Base-by-base conservation (phyloP, 768 basidiomycete genomes). In the Asterophora lycoperdoides region DNA sequence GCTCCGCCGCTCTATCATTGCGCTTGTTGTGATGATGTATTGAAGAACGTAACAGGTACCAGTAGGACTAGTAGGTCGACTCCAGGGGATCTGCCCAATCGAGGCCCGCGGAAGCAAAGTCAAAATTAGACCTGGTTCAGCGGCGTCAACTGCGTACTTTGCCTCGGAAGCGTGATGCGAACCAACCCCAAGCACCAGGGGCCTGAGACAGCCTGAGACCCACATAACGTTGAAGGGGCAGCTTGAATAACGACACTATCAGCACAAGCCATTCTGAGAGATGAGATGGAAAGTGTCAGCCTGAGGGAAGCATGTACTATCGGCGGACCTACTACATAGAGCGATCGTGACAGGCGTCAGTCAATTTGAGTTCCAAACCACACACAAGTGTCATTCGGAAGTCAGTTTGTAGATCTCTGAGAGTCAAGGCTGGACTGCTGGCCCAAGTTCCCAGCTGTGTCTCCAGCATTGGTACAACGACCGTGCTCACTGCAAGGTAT, bases 271-370 rank as follows among this genome's bases (percentile, higher is more conserved):
- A 35, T 41, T 44, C 17, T 43, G 39, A 34, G 53, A 53, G 53
- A 55, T 33, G 48, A 52, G 56, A 57, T 55, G 53, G 53, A 57
- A 57, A 42, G 11, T 48, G 40, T 49, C 44, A 51, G n/a, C n/a
- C n/a, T n/a, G n/a, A 6, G 17, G 10, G 30, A 33, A 37, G 29
- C 23, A 39, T 43, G 17, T 9, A 11, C 1, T 36, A 26, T 32
- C 41, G 23, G 23, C 23, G n/a, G n/a, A n/a, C n/a, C n/a, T n/a
- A n/a, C n/a, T n/a, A n/a, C n/a, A n/a, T 29, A 34, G 23, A 26
- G 19, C n/a, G 20, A 28, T 32, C 44, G 20, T 46, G 38, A 33
- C 23, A 17, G 28, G 29, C 4, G 34, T 36, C 28, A 17, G 34
- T 20, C 39, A 43, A 18, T 10, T 7, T 23, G 5, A 14, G 30